A percentile compares a stretch with the other conserved stretches of the same genome.
phyloP scores from a whole-genome alignment of 495 filamentous ascomycete species.

The Bathelium albidoporum region DNA sequence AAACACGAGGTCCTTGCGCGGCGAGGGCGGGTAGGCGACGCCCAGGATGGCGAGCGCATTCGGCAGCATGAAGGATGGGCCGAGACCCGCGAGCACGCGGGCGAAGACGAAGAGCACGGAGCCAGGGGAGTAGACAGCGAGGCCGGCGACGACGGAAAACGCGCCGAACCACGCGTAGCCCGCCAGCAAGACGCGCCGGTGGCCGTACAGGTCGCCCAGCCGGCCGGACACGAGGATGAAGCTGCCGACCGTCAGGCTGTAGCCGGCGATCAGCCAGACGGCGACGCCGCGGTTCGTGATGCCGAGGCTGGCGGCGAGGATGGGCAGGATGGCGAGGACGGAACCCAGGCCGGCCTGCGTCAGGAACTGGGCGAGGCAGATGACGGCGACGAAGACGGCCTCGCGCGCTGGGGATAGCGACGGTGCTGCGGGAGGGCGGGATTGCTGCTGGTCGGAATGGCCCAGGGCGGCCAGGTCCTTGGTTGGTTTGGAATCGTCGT shows the following conservation, averaged over 20 bases:
- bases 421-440: background rate
- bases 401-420: slow-evolving; percentile 5
- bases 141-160: slow-evolving; percentile 10
- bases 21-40: slow-evolving; percentile 40
- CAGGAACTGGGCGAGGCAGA: slow-evolving; percentile 14
- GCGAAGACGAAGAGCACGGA: slow-evolving; percentile 7
- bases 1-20: slow-evolving; percentile 51
- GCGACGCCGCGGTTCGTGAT: slow-evolving; percentile 4
- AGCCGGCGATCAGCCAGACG: slow-evolving; percentile 8
- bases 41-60: slow-evolving; percentile 27
- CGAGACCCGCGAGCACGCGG: slow-evolving; percentile 8
- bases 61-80: slow-evolving; percentile 7
- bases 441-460: background rate
- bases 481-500: background rate
- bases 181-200: slow-evolving; percentile 1
- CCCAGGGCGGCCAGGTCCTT: background rate
- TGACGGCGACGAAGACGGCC: slow-evolving; percentile 11
- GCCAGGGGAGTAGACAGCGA: slow-evolving; percentile 5
- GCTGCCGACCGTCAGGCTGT: slow-evolving; percentile 12
- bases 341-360: slow-evolving; percentile 9
- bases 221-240: slow-evolving; percentile 12
- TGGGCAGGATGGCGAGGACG: slow-evolving; percentile 2
- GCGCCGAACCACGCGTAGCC: slow-evolving; percentile 10
- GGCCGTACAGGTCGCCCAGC: slow-evolving; percentile 10
- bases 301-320: background rate